Percentiles rank a stretch among this genome's conserved stretches.
Conservation (phyloP, 371 early-diverging fungal genomes). For the Rhizopus stolonifer region DNA sequence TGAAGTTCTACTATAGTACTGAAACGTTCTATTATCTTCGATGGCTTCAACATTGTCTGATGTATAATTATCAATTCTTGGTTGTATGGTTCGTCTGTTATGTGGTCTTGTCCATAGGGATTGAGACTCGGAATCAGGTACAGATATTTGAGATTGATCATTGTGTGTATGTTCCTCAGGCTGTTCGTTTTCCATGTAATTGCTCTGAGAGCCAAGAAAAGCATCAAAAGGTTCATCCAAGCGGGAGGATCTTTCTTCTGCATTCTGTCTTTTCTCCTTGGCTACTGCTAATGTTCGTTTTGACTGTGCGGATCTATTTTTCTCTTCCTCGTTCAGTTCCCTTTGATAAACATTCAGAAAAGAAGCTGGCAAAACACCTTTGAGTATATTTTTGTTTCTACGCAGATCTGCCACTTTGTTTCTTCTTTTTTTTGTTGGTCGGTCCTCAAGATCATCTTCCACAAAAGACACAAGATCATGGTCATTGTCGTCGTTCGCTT, state of each 20-base stretch:
- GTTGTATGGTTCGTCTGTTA: background rate
- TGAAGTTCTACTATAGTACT: background rate
- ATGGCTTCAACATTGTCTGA: background rate
- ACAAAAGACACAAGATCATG: slow-evolving; percentile 4
- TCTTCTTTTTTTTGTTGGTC: slow-evolving; percentile 3
- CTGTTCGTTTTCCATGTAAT: background rate
- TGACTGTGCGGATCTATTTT: background rate
- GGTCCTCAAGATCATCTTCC: slow-evolving; percentile 5
- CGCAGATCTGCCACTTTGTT: background rate
- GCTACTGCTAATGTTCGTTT: background rate
- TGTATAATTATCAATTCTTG: background rate
- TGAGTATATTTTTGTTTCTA: slow-evolving; percentile 3
- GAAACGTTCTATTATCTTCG: slow-evolving; percentile 11
- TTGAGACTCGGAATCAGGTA: background rate
- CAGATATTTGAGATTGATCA: background rate
- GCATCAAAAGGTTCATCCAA: slow-evolving; percentile 4
- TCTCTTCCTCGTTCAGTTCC: slow-evolving; percentile 5
- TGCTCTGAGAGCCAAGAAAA: background rate
- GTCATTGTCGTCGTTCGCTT: too few relatives aligned
- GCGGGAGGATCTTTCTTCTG: too few relatives aligned
- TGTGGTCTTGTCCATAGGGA: background rate
- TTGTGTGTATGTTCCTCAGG: too few relatives aligned
- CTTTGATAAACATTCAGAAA: slow-evolving; percentile 10
- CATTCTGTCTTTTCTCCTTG: background rate
- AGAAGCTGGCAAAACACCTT: slow-evolving; percentile 16